Base-by-base conservation (phyloP, 108 stramenopile genomes). In the Cyclostephanos invisitatus region DNA sequence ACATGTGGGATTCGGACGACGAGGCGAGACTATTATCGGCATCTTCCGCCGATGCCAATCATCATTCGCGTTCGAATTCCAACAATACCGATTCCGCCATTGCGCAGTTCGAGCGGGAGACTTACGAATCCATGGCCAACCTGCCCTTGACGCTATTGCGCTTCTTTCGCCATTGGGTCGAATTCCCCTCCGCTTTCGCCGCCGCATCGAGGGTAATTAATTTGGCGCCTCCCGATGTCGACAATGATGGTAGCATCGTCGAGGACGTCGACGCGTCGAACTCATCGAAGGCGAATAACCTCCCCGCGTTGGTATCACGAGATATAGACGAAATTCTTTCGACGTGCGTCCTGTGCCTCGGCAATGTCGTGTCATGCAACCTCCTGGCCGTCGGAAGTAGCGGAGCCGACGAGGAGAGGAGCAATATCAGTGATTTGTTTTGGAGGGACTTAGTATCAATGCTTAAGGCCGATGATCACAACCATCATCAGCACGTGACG, bases 271-370 rank as follows among this genome's bases (percentile, higher is more conserved):
- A 32, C 15, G 17, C 44, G 29, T 28, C 29, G 9, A 27, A 35
- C 5, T 2, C 15, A 36, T n/a, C 29, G n/a, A 21, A 55, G 27
- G 17, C 56, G 18, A 7, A 6, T 32, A 20, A 18, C 20, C 47
- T 72, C 51, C 77, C 77, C 20, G 51, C 37, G 25, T 61, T 78
- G 40, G 72, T 74, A 6, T 59, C 38, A 17, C 67, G 75, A 40
- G 82, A 83, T 75, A 68, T 85, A 32, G 51, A 75, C 9, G 81
- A 83, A 50, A 57, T 85, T 36, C 77, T 76, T 62, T 82, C 81
- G 6, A 85, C 78, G 8, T 74, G 78, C 32, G 69, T 64, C 46
- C 68, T 60, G 6, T 82, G 81, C 55, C 42, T 85, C 20, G 81
- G 81, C 21, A 81, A 85, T 56, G 55, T 69, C 37, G 51, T 77